phyloP scores from a whole-genome alignment of 768 basidiomycete genomes.

The Podaxis carcinomalis region DNA sequence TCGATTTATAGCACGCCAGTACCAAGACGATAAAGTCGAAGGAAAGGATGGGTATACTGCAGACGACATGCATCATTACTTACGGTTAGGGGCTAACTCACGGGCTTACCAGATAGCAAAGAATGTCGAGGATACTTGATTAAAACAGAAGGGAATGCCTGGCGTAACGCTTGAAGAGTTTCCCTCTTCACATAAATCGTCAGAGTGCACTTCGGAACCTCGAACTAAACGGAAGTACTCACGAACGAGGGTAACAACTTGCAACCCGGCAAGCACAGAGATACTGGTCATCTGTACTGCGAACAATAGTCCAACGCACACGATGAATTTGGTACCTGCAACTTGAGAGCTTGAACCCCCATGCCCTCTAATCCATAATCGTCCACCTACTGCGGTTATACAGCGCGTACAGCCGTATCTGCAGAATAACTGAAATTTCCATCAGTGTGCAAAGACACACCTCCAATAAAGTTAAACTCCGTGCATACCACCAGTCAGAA shows the following conservation, averaged over 20 bases:
- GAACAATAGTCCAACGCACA: not conserved
- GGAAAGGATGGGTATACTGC: not conserved
- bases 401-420: conserved; percentile 1
- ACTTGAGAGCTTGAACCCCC: not conserved
- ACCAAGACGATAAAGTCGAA: not conserved
- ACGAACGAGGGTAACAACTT: not conserved
- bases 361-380: not conserved
- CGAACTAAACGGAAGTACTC: not conserved
- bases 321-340: not conserved
- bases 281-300: not conserved
- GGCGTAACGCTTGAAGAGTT: not conserved
- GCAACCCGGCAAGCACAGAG: not conserved
- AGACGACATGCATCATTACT: not conserved
- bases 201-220: not conserved
- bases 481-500: not conserved
- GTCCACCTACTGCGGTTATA: not conserved
- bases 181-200: not conserved
- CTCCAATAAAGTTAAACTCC: not conserved
- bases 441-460: not conserved
- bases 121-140: not conserved
- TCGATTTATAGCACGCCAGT: not conserved
- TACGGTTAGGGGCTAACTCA: not conserved
- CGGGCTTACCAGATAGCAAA: not conserved
- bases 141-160: conserved; percentile 4
- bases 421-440: not conserved